Evolutionary conservation across 805 yeast genomes (phyloP).

Genomic region (Yarrowia sp.): DNA sequence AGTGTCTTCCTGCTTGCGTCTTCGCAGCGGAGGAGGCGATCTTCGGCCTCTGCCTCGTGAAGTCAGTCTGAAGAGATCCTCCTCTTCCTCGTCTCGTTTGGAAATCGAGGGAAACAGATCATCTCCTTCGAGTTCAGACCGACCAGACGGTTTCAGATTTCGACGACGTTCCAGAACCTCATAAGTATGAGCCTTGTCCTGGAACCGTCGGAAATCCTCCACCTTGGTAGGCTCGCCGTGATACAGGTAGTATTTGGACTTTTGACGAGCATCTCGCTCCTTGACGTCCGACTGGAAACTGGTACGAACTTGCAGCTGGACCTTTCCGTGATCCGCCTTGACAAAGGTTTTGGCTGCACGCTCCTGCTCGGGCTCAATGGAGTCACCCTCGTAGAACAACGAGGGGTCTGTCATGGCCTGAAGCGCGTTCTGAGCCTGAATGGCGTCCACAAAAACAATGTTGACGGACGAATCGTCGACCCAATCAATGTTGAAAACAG

Average conservation of each 20-base stretch:
- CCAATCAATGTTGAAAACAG: constrained; percentile 20
- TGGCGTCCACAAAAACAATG: constrained; percentile 48
- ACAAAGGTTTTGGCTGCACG: constrained; percentile 40
- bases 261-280: constrained; percentile 52
- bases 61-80: not conserved
- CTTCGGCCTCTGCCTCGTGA: not conserved
- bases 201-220: constrained; percentile 30
- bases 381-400: constrained; percentile 31
- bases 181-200: constrained; percentile 21
- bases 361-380: constrained; percentile 29
- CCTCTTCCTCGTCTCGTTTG: constrained; percentile 4
- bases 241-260: constrained; percentile 60
- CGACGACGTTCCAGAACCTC: constrained; percentile 21
- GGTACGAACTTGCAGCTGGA: constrained; percentile 45
- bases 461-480: constrained; percentile 38
- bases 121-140: constrained; percentile 33
- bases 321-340: constrained; percentile 37
- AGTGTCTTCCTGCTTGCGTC: not conserved
- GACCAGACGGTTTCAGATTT: constrained; percentile 18
- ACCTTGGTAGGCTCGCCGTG: constrained; percentile 64
- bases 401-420: constrained; percentile 38
- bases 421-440: constrained; percentile 43
- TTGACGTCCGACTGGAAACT: constrained; percentile 56
- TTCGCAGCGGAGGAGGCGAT: not conserved
- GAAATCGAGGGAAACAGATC: constrained; percentile 41